phyloP scores from a whole-genome alignment of 2,329 filamentous ascomycete species.

The Stenocarpella maydis region DNA sequence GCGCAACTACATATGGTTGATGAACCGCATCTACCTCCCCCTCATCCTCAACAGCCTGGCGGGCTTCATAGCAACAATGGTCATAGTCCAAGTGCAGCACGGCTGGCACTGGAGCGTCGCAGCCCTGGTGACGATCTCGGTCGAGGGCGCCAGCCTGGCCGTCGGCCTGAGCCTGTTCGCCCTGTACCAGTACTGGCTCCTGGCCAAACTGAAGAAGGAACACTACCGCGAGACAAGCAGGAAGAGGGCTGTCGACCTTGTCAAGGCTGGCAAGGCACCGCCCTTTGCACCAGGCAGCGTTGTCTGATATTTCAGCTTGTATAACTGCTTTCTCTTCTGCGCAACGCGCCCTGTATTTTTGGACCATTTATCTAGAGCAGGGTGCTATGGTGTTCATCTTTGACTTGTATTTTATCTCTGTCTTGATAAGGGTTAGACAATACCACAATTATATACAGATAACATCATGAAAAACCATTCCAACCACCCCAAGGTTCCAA shows the following conservation, averaged over 20 bases:
- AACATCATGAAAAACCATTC: too few relatives aligned
- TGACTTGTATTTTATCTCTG: background rate
- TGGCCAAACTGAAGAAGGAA: conserved; percentile 43
- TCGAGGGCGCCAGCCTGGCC: conserved; percentile 45
- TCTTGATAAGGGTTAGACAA: background rate
- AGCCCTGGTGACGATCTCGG: conserved; percentile 49
- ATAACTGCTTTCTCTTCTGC: conserved; percentile 2
- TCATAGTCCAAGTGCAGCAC: conserved; percentile 59
- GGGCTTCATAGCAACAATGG: conserved; percentile 58
- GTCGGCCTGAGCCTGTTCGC: conserved; percentile 43
- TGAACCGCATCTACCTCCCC: conserved; percentile 59
- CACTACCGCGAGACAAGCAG: conserved; percentile 38
- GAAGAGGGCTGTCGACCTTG: conserved; percentile 21
- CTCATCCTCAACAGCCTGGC: conserved; percentile 56
- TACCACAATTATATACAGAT: background rate
- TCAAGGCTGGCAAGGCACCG: conserved; percentile 33
- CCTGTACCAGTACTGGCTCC: conserved; percentile 44
- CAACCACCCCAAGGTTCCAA: too few relatives aligned
- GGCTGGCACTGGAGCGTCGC: conserved; percentile 54
- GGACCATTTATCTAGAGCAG: background rate
- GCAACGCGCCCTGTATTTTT: conserved; percentile 12
- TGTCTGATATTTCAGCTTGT: conserved; percentile 33
- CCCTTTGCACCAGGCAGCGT: conserved; percentile 41
- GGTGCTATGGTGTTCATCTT: background rate
- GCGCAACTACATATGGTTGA: conserved; percentile 62